Base-by-base conservation (phyloP, 352 stramenopile genomes). In the Albugo laibachii region DNA sequence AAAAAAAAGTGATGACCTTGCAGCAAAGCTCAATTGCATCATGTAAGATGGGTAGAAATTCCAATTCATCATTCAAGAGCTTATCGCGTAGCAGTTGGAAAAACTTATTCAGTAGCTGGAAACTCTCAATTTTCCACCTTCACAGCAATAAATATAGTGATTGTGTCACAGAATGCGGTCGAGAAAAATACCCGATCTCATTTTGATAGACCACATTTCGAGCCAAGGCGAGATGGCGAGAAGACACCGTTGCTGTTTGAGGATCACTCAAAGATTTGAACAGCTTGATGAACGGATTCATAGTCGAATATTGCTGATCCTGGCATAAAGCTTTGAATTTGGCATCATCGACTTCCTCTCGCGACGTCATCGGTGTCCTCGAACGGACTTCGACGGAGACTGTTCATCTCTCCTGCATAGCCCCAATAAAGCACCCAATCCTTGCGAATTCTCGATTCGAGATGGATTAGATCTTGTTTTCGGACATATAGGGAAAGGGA, bases 161-260 rank as follows among this genome's bases (percentile, higher is more conserved):
- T 31, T 31, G 24, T 8, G 8, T 31, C 24, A 31, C 24, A 31
- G 24, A 31, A 31, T 31, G 24, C 8, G 8, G 24, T 31, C 24
- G 24, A 31, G 8, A 8, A 3, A 31, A 10, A 14, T 48, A 86
- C 76, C 76, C 76, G 0, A 54, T 45, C 47, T 81, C 71, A 49
- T 83, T 81, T 36, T 72, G 67, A 47, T 77, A 80, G 20, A 86
- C 55, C n/a, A 83, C 62, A 34, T 82, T 75, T 58, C 85, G 81
- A 27, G 72, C 66, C 19, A 87, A 61, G 16, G 77, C 77, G 41
- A 85, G 58, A 34, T 89, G 71, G 24, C 74, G 61, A 40, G 66
- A 65, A 50, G 83, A 69, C 18, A 78, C 66, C 3, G 68, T 63
- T n/a, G 52, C 52, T 15, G 74, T 85, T 64, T 86, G 68, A 11